Conservation (phyloP, 1,284 basidiomycete species). For the Ganoderma sinense region DNA sequence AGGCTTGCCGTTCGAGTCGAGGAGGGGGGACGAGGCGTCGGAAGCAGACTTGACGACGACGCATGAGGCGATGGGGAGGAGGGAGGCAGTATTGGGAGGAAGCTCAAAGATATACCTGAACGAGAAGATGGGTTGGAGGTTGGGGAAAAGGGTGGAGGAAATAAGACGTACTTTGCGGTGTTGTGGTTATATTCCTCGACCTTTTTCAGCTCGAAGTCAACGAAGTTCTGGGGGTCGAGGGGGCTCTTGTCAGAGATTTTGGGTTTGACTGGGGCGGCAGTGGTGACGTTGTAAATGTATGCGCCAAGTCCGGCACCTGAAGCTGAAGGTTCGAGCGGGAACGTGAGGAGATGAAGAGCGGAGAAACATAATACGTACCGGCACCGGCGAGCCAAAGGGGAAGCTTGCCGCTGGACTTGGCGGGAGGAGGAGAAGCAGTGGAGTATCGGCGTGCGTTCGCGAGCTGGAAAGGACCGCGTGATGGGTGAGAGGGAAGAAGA, state of each 20-base stretch:
- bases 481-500: background rate
- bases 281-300: slow-evolving; percentile 56
- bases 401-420: slow-evolving; percentile 59
- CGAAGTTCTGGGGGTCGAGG: slow-evolving; percentile 76
- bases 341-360: too few species aligned
- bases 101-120: slow-evolving; percentile 86
- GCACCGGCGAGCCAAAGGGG: slow-evolving; percentile 57
- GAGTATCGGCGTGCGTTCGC: slow-evolving; percentile 50
- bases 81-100: slow-evolving; percentile 81
- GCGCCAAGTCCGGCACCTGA: slow-evolving; percentile 52
- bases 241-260: slow-evolving; percentile 64
- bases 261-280: slow-evolving; percentile 34
- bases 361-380: slow-evolving; percentile 21
- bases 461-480: slow-evolving; percentile 21
- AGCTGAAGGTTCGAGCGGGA: background rate
- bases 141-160: background rate
- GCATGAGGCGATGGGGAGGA: slow-evolving; percentile 80
- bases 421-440: slow-evolving; percentile 51
- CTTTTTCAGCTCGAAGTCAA: slow-evolving; percentile 85
- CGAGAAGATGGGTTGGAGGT: background rate
- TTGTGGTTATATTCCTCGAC: slow-evolving; percentile 84
- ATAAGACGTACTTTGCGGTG: slow-evolving; percentile 52
- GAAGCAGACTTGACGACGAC: slow-evolving; percentile 65
- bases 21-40: slow-evolving; percentile 61
- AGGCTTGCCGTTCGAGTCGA: slow-evolving; percentile 87